phyloP scores from a whole-genome alignment of 2,329 filamentous ascomycete genomes.

The Aspergillaceae sp. region DNA sequence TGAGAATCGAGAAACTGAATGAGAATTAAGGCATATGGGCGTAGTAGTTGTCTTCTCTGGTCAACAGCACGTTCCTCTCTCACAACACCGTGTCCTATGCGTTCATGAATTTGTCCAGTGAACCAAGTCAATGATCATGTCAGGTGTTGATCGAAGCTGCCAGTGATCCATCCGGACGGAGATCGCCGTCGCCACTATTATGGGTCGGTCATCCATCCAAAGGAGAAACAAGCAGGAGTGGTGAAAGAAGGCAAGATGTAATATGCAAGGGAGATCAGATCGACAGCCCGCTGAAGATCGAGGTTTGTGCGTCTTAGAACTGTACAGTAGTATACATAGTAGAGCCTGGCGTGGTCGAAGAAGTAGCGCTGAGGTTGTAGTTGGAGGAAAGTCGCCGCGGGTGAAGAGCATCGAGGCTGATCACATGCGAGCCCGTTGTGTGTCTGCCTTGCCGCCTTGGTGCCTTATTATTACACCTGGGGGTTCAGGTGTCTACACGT shows the following conservation, averaged over 20 bases:
- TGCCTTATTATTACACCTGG: conserved; percentile 8
- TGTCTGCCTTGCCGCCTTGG: neutral
- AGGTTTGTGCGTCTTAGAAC: neutral
- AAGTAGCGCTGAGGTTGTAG: neutral
- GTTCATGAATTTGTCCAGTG: neutral
- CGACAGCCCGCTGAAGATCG: conserved; percentile 4
- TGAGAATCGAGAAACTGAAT: neutral
- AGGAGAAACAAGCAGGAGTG: neutral
- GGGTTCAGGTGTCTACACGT: conserved; percentile 8
- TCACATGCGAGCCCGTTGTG: conserved; percentile 9
- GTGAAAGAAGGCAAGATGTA: too few species aligned
- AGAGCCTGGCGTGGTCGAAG: too few species aligned
- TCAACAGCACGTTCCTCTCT: too few species aligned
- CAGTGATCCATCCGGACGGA: neutral
- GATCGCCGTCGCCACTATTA: neutral
- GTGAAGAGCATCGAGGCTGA: conserved; percentile 3
- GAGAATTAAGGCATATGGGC: neutral
- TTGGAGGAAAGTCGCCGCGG: neutral
- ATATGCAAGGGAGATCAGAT: conserved; percentile 7
- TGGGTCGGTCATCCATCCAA: neutral
- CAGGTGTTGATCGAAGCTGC: conserved; percentile 10
- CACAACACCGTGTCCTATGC: too few species aligned
- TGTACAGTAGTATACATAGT: neutral
- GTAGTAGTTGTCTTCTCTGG: neutral
- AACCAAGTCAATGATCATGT: conserved; percentile 11